These are phyloP conservation scores for Penicillium flavigenum DNA, from an alignment of 495 filamentous ascomycete genomes.

Conservation along the genomic window DNA sequence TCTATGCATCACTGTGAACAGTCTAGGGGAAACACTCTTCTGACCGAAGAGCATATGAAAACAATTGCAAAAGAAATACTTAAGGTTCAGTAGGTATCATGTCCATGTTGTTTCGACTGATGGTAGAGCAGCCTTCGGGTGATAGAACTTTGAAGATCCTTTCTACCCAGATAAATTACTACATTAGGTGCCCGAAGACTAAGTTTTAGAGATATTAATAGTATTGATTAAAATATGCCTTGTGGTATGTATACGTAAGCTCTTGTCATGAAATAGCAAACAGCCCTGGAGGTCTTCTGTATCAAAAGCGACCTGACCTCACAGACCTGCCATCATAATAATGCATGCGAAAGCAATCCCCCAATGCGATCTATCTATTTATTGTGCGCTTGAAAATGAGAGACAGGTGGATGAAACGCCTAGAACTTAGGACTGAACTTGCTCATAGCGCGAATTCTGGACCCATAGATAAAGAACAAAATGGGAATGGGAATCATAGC, in stretches of 20 bases:
- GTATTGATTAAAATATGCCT: not conserved
- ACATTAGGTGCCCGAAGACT: not conserved
- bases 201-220: not conserved
- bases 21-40: not conserved
- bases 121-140: not conserved
- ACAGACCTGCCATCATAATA: not conserved
- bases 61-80: not conserved
- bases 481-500: slow-evolving; percentile 69
- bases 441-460: slow-evolving; percentile 56
- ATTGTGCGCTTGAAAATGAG: not conserved
- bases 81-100: not conserved
- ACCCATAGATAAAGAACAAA: slow-evolving; percentile 68
- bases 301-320: not conserved
- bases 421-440: slow-evolving; percentile 48
- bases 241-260: not conserved
- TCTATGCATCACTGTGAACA: not conserved
- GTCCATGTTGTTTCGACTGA: not conserved
- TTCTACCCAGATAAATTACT: not conserved
- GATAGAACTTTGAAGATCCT: not conserved
- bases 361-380: not conserved
- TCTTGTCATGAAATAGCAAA: not conserved
- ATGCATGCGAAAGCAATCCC: not conserved
- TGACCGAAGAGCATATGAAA: not conserved
- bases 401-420: not conserved
- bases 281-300: not conserved